Conservation (phyloP, 2,329 filamentous ascomycete genomes). For the Phoma sp. region DNA sequence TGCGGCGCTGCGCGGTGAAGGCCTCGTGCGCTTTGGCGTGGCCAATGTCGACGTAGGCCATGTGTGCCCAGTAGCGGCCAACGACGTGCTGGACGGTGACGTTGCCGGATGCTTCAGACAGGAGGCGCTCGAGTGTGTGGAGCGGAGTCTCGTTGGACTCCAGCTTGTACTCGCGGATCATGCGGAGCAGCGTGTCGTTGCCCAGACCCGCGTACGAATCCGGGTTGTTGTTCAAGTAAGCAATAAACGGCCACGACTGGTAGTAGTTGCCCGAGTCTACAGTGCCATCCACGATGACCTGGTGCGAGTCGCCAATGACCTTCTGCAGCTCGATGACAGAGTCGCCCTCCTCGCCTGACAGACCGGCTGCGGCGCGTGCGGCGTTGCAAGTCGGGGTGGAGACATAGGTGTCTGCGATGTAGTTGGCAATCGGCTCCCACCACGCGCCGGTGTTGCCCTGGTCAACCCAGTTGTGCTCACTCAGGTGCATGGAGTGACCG, state of each 20-base stretch:
- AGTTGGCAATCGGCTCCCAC: conserved; percentile 61
- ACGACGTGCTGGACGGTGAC: conserved; percentile 50
- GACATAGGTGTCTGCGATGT: conserved; percentile 57
- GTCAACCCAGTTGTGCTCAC: conserved; percentile 44
- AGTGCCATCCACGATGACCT: conserved; percentile 57
- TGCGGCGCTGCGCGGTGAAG: conserved; percentile 47
- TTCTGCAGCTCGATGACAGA: conserved; percentile 54
- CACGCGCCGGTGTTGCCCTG: conserved; percentile 57
- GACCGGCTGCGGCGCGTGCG: conserved; percentile 46
- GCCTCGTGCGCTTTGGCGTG: conserved; percentile 51
- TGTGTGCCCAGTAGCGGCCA: conserved; percentile 59
- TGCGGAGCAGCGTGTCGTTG: conserved; percentile 20
- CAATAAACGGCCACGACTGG: conserved; percentile 59
- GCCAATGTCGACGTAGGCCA: conserved; percentile 60
- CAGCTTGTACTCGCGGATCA: conserved; percentile 51
- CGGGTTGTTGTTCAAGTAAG: conserved; percentile 58
- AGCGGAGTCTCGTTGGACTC: conserved; percentile 59
- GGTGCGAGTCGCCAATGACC: conserved; percentile 55
- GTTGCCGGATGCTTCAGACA: conserved; percentile 29
- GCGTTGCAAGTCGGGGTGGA: conserved; percentile 52
- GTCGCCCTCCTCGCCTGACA: conserved; percentile 46
- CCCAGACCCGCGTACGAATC: conserved; percentile 47
- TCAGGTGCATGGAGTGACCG: conserved; percentile 57
- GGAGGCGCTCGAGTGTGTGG: conserved; percentile 54
- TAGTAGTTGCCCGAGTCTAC: conserved; percentile 52